Conservation (phyloP, 176 grass and related monocot species). For the Ananas comosus region DNA sequence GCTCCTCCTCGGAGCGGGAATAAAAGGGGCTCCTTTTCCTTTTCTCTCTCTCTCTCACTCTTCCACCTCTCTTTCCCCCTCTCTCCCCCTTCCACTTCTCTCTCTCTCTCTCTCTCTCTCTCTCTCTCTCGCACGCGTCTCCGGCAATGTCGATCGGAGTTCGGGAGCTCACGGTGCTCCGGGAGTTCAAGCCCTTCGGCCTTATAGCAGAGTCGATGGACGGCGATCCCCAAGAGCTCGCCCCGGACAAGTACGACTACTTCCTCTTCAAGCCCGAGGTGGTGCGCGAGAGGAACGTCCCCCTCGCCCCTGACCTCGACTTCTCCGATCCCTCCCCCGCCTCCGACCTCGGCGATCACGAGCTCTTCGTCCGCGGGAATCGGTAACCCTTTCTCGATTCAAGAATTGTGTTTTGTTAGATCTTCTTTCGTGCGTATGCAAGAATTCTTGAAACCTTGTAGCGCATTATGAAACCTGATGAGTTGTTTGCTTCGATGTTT, state of each 20-base stretch:
- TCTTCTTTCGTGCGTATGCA: neutral
- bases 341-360: conserved; percentile 65
- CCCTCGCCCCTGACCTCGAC: conserved; percentile 18
- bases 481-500: no score
- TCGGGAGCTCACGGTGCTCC: conserved; percentile 53
- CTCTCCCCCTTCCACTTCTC: neutral
- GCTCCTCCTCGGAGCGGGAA: neutral
- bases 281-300: conserved; percentile 29
- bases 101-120: neutral
- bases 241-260: conserved; percentile 50
- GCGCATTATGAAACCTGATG: no score
- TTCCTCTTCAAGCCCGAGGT: conserved; percentile 67
- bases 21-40: conserved; percentile 7
- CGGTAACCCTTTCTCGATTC: conserved; percentile 23
- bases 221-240: conserved; percentile 33
- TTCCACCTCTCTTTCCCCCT: neutral
- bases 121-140: neutral
- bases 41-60: neutral
- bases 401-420: neutral
- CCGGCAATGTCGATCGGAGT: conserved; percentile 36
- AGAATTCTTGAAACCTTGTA: no score
- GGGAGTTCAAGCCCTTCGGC: conserved; percentile 81
- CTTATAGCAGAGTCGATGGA: conserved; percentile 57
- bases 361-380: conserved; percentile 90
- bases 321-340: conserved; percentile 20